phyloP scores from a whole-genome alignment of 192 early-diverging fungal genomes.

The Spizellomyces sp. region DNA sequence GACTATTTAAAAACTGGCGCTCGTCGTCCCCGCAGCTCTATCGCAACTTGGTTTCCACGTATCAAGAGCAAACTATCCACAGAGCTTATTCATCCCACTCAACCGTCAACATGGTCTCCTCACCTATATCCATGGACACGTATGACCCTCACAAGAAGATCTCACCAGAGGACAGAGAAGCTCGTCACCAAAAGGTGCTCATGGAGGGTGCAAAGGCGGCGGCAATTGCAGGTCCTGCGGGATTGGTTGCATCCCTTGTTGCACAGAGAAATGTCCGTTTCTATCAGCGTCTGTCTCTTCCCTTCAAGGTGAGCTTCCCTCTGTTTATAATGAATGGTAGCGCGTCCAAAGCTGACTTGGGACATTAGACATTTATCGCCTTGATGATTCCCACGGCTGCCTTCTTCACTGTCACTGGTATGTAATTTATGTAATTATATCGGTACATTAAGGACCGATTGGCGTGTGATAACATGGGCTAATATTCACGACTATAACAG shows the following conservation, averaged over 20 bases:
- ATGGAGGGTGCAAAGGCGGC: constrained; percentile 10
- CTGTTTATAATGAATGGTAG: background rate
- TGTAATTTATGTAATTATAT: background rate
- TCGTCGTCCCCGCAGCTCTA: no score
- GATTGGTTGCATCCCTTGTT: background rate
- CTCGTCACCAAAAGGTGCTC: constrained; percentile 11
- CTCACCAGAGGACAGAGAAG: background rate
- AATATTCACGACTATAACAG: background rate
- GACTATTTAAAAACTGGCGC: no score
- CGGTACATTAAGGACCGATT: no score
- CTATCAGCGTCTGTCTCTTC: constrained; percentile 16
- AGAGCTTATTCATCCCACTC: no score
- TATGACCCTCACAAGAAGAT: constrained; percentile 7
- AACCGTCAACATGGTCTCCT: background rate
- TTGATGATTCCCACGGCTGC: constrained; percentile 18
- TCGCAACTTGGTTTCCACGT: no score
- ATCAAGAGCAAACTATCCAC: no score
- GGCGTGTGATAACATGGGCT: background rate
- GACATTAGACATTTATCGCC: constrained; percentile 12
- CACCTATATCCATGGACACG: constrained; percentile 1
- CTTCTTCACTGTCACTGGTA: constrained; percentile 21
- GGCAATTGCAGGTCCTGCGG: constrained; percentile 5
- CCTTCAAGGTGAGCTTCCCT: constrained; percentile 6
- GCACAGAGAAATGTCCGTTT: constrained; percentile 6
- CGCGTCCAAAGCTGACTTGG: background rate